These are phyloP conservation scores for Stereum hirsutum DNA, from an alignment of 1,284 basidiomycete species.

Conservation along the genomic window DNA sequence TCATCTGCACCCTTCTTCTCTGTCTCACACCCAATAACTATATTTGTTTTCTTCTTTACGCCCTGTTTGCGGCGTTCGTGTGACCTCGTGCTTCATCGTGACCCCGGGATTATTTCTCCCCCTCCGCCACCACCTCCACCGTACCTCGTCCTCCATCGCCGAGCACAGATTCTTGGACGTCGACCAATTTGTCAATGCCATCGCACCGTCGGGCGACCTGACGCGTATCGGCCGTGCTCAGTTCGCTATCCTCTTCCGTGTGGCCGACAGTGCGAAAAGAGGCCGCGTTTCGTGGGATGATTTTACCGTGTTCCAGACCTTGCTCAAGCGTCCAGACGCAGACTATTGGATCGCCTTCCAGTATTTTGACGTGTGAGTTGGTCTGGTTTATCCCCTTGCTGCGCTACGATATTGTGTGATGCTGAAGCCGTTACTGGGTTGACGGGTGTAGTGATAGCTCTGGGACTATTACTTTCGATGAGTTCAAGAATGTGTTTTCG, in stretches of 20 bases:
- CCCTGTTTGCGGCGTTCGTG: no score
- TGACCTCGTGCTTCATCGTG: no score
- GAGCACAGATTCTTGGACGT: constrained; percentile 63
- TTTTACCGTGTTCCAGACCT: constrained; percentile 87
- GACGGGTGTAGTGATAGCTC: constrained; percentile 59
- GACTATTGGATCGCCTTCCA: constrained; percentile 96
- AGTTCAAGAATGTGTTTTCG: constrained; percentile 87
- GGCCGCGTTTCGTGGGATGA: constrained; percentile 90
- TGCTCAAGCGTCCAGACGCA: constrained; percentile 84
- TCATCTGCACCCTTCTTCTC: neutral
- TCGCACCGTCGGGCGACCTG: constrained; percentile 79
- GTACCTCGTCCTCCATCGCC: neutral
- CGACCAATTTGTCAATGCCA: constrained; percentile 87
- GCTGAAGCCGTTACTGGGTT: neutral
- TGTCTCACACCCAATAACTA: neutral
- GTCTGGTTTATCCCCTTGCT: neutral
- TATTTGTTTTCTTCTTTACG: no score
- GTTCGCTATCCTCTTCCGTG: constrained; percentile 83
- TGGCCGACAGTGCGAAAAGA: constrained; percentile 74
- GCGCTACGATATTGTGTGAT: neutral
- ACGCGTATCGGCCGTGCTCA: constrained; percentile 79
- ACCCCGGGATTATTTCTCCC: neutral
- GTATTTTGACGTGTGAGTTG: constrained; percentile 91
- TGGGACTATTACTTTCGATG: constrained; percentile 84
- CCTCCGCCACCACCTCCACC: neutral